Base-by-base conservation (phyloP, 176 grass and related monocot genomes). In the Elymus sibiricus region DNA sequence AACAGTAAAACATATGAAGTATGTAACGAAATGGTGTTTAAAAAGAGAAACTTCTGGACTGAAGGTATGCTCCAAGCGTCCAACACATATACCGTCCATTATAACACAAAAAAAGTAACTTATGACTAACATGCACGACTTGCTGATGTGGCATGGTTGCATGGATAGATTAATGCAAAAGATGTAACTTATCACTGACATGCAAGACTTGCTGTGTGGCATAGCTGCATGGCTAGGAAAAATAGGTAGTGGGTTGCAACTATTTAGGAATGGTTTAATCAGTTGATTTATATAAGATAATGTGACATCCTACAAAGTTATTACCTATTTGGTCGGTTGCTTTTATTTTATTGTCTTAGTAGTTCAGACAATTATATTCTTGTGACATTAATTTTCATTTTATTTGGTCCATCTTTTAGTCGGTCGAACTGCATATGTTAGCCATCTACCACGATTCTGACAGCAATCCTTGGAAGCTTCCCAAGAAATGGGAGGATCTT, bases 391-490 rank as follows among this genome's bases (percentile, higher is more conserved):
- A 61, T 73, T 77, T 85, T 81, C 26, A 5, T 80, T 69, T 32
- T 62, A 42, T 69, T 88, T 84, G 77, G 68, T 27, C 77, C 70
- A 71, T 91, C 93, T 58, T 91, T 67, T 85, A 98, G 96, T 95
- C 90, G 15, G 87, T 98, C 15, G 88, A 98, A 86, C 86, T 98
- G 63, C 90, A 98, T 76, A 92, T 90, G 82, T 81, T 98, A 66
- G 96, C 92, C 79, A 82, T 94, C 55, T 98, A 98, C 90, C 96
- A 98, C 84, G 96, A 95, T 77, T 98, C 96, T 64, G 90, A 94
- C 87, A 91, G 84, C 61, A 74, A 64, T 82, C 84, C 88, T 19
- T 98, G 96, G 96, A 91, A 94, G 73, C 92, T 95, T 80, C 19
- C 87, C 83, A 92, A 94, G 84, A 98, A 91, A 84, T 98, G 96